Evolutionary conservation across 352 stramenopile genomes (phyloP), one percentile per base, ranked within the genome.

Genomic region (Phytopythium litorale): DNA sequence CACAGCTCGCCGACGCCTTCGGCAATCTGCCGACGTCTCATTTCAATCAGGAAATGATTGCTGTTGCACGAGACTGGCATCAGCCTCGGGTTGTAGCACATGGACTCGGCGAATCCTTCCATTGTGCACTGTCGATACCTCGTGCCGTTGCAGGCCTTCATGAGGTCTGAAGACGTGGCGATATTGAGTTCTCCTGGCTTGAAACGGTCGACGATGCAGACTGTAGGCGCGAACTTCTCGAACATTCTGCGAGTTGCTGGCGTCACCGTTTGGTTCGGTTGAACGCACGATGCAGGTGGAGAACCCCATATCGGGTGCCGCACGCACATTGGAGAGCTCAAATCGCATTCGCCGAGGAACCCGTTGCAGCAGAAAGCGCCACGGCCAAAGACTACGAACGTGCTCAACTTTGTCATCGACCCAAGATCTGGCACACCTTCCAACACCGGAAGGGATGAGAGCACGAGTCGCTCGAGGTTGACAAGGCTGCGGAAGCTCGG

Each of bases 341-440:
- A 40, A 37, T 78, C 40, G 11, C 67, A 79, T 7, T 52, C 2
- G 0, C 60, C 66, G 21, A 70, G 40, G 35, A 79, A 79, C 0
- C 67, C 72, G 60, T 77, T 75, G 56, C 72, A 77, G 45, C 72
- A 80, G 37, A 50, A 69, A 7, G 40, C 64, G 0, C 64, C 59
- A 33, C 62, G 61, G 50, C 61, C 58, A 4, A 49, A 63, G 3
- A 71, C 32, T 25, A 63, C 48, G 19, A 76, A 53, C 7, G 66
- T 63, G 3, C 61, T 57, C 12, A 79, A 37, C 2, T 66, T 67
- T 4, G 58, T 33, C 2, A 76, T 55, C 12, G 66, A 56, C n/a
- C 55, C 46, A 18, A 79, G 51, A 42, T 75, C 68, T 1, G 69
- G 68, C 1, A 79, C 15, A 37, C 11, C 52, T 6, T 66, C 55